Conservation (phyloP, 306 rosid genomes). For the Quercus parvula region DNA sequence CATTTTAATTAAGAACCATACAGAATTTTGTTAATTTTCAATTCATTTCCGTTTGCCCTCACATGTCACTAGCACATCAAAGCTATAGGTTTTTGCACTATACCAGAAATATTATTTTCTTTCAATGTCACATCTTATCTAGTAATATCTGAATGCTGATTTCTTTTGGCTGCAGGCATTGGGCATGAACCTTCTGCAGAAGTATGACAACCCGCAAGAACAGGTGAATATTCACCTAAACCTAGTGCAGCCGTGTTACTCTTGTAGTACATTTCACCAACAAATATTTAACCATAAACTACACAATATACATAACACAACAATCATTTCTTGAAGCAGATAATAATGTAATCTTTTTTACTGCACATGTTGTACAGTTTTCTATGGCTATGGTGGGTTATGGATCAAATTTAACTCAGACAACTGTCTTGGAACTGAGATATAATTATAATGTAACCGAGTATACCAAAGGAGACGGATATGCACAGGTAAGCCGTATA, state of each 20-base stretch:
- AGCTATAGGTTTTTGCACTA: not conserved
- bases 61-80: too few relatives aligned
- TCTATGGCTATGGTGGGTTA: constrained; percentile 77
- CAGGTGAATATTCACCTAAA: constrained; percentile 40
- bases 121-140: not conserved
- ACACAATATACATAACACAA: not conserved
- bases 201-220: constrained; percentile 71
- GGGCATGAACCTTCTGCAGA: constrained; percentile 72
- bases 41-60: too few relatives aligned
- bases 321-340: not conserved
- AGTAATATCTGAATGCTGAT: not conserved
- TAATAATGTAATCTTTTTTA: not conserved
- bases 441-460: constrained; percentile 88
- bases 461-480: constrained; percentile 84
- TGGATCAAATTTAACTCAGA: constrained; percentile 67
- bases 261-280: too few relatives aligned
- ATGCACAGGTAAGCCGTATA: constrained; percentile 61
- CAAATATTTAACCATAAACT: not conserved
- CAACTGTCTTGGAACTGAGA: constrained; percentile 82
- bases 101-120: not conserved
- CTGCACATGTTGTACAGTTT: constrained; percentile 51
- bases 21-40: too few relatives aligned
- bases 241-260: not conserved
- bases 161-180: constrained; percentile 53
- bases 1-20: too few relatives aligned